Evolutionary conservation across 768 basidiomycete genomes (phyloP), one percentile per base, ranked within the genome.

Genomic region (Hygrocybe coccinea): DNA sequence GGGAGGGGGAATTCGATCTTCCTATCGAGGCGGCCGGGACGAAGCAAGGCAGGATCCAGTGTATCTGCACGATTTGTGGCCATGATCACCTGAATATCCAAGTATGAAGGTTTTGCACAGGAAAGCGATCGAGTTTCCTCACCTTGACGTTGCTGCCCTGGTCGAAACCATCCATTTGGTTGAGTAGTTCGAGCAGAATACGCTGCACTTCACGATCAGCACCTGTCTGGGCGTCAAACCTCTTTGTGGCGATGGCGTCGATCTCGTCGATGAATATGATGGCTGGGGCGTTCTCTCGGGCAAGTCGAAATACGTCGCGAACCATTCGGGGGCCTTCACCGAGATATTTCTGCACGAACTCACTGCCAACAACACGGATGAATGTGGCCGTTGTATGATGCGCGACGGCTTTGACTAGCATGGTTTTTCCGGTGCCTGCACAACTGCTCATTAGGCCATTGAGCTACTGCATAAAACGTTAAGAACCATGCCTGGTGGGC

Each of bases 271-370:
- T 98, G 77, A 99, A 99, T 72, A 99, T 98, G 68, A 99, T 99
- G 24, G 93, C 86, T 1, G 97, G 97, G 0, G 95, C 79, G 68
- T 99, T 99, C 72, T 99, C 97, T 61, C 97, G 79, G 22, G 97
- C 97, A 46, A 99, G 83, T 55, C 97, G 84, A 80, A 99, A 99
- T 52, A 99, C 97, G 68, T 99, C 97, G 66, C 97, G 87, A 60
- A 99, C 97, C 97, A 99, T 99, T 60, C 97, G 91, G 39, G 97
- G 97, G 34, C 97, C 97, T 77, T 99, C 97, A 64, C 97, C 97
- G 4, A 99, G 83, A 67, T 99, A 99, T 71, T 99, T 99, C 75
- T 99, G 97, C 8, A 99, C 97, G 67, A 99, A 99, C 73, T 99
- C 97, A 63, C 89, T 91, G 19, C 97, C 97, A 29, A 97, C 94